Conservation (phyloP, 139 green algal genomes). For the Micractinium conductrix region DNA sequence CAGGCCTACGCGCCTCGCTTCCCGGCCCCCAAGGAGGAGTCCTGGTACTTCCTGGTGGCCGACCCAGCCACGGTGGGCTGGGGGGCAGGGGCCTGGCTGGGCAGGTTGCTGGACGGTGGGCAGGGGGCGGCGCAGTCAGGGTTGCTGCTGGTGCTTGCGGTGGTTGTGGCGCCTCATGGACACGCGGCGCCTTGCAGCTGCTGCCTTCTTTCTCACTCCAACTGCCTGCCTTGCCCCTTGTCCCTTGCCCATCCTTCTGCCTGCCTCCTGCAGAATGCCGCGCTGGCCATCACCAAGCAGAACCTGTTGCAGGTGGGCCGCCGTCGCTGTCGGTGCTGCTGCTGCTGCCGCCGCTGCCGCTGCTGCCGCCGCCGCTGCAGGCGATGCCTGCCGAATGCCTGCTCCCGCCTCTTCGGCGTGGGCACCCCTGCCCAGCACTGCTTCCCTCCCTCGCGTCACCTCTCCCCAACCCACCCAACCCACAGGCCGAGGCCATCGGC, state of each 20-base stretch:
- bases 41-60: constrained; percentile 77
- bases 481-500: constrained; percentile 71
- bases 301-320: constrained; percentile 31
- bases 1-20: constrained; percentile 76
- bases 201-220: not conserved
- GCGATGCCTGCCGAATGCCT: not conserved
- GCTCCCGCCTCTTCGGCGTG: not conserved
- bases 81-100: too few species aligned
- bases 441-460: not conserved
- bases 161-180: not conserved
- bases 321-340: not conserved
- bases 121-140: not conserved
- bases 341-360: not conserved
- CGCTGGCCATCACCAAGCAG: constrained; percentile 43
- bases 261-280: constrained; percentile 11
- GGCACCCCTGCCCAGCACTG: not conserved
- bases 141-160: not conserved
- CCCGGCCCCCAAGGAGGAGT: constrained; percentile 70
- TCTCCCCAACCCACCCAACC: not conserved
- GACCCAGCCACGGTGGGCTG: constrained; percentile 46
- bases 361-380: too few species aligned
- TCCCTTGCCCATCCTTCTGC: not conserved
- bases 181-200: too few species aligned
- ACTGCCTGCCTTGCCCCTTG: not conserved
- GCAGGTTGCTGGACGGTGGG: not conserved